Evolutionary conservation across 1,139 yeast species (phyloP).

Genomic region (Waltiozyma solani): DNA sequence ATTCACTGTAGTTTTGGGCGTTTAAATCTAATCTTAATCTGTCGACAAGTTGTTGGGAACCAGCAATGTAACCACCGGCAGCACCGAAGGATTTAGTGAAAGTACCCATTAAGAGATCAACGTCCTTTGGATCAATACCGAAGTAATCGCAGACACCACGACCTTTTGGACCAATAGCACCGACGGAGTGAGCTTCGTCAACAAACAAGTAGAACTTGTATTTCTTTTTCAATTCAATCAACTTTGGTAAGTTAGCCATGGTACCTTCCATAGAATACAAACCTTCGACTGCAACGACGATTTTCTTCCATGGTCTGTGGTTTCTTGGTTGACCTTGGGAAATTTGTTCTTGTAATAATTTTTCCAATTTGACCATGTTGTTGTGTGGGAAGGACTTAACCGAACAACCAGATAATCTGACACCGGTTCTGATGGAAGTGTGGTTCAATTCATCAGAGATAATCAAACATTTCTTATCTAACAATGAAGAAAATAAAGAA

Average conservation of each 20-base stretch:
- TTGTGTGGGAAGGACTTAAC: conserved; percentile 91
- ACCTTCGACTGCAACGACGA: conserved; percentile 90
- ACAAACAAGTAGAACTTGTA: conserved; percentile 86
- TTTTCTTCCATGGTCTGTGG: conserved; percentile 96
- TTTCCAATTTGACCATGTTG: conserved; percentile 76
- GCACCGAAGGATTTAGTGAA: conserved; percentile 97
- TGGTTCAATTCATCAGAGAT: conserved; percentile 93
- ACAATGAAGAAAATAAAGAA: conserved; percentile 73
- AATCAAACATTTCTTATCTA: conserved; percentile 81
- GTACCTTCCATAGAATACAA: conserved; percentile 98
- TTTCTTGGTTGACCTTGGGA: conserved; percentile 95
- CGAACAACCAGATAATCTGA: conserved; percentile 85
- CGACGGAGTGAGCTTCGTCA: conserved; percentile 97
- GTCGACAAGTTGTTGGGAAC: conserved; percentile 56
- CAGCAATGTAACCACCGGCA: conserved; percentile 94
- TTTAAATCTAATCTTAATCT: conserved; percentile 64
- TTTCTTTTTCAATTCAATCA: conserved; percentile 68
- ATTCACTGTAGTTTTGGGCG: conserved; percentile 71
- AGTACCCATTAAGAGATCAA: conserved; percentile 95
- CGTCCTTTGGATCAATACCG: conserved; percentile 59
- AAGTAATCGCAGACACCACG: conserved; percentile 94
- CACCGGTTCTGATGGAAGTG: conserved; percentile 92
- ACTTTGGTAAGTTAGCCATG: conserved; percentile 72
- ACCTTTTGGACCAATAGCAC: conserved; percentile 92
- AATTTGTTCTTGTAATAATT: conserved; percentile 73